Evolutionary conservation across 73 alveolate genomes (phyloP).

Genomic region (Tetrahymena borealis): DNA sequence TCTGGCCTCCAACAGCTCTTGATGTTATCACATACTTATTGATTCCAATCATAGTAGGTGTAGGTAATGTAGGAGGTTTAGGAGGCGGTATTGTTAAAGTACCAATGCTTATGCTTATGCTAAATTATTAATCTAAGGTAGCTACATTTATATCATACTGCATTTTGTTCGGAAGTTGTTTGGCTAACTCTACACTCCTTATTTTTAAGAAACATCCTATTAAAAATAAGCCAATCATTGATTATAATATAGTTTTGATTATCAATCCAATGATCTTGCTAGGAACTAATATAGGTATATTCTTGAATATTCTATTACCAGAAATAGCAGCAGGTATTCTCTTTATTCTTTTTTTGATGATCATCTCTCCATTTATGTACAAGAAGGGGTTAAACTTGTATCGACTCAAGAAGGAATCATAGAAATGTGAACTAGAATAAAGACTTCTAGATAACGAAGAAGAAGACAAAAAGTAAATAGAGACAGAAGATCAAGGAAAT

Average conservation of each 20-base stretch:
- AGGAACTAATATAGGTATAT: constrained; percentile 5
- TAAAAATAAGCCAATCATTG: constrained; percentile 3
- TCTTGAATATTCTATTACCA: constrained; percentile 1
- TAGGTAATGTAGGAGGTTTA: constrained; percentile 35
- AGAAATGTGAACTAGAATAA: not conserved
- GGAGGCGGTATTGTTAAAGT: constrained; percentile 39
- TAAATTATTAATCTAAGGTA: not conserved
- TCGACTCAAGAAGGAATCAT: not conserved
- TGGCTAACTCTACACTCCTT: constrained; percentile 5
- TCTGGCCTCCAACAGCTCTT: not conserved
- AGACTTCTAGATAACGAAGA: not conserved
- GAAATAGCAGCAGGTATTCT: not conserved
- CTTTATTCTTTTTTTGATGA: not conserved
- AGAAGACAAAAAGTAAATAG: not conserved
- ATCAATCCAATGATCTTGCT: constrained; percentile 3
- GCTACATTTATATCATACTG: constrained; percentile 33
- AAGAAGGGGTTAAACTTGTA: not conserved
- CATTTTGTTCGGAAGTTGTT: constrained; percentile 23
- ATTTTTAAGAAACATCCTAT: constrained; percentile 15
- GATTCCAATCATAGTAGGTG: constrained; percentile 15
- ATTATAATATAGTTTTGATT: constrained; percentile 9
- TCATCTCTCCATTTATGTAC: not conserved
- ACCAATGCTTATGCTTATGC: constrained; percentile 27
- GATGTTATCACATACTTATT: not conserved
- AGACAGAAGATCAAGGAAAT: not conserved